Evolutionary conservation across 73 alveolate species (phyloP).

Genomic region (Tetrahymena borealis): DNA sequence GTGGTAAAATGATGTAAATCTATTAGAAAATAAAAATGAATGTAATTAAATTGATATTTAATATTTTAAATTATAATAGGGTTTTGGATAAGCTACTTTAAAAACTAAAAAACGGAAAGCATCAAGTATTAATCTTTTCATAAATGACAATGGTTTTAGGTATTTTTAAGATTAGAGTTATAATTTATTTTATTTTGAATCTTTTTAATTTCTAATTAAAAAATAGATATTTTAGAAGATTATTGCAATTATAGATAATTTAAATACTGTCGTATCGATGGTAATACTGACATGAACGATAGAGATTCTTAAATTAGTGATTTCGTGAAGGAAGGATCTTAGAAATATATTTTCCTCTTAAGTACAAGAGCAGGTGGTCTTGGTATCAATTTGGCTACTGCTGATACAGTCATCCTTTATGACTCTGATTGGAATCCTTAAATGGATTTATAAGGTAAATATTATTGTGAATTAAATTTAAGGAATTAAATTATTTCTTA

Average conservation of each 20-base stretch:
- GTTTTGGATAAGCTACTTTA: slow-evolving; percentile 80
- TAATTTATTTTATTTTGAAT: background rate
- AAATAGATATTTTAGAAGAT: slow-evolving; percentile 89
- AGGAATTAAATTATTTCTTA: background rate
- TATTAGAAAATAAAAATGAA: background rate
- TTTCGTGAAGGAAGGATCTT: slow-evolving; percentile 59
- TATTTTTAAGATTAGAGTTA: no score
- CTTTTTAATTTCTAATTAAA: background rate
- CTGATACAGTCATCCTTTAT: slow-evolving; percentile 96
- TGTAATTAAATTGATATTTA: background rate
- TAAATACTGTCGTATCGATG: slow-evolving; percentile 93
- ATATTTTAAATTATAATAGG: no score
- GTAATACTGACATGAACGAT: slow-evolving; percentile 62
- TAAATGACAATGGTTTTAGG: slow-evolving; percentile 86
- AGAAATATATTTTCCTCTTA: slow-evolving; percentile 83
- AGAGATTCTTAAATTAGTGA: slow-evolving; percentile 67
- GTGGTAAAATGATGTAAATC: slow-evolving; percentile 72
- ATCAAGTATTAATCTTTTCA: slow-evolving; percentile 82
- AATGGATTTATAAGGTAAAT: slow-evolving; percentile 79
- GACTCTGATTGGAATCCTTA: slow-evolving; percentile 99
- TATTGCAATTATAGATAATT: slow-evolving; percentile 93
- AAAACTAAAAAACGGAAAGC: slow-evolving; percentile 60
- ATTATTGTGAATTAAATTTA: background rate
- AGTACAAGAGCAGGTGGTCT: slow-evolving; percentile 98
- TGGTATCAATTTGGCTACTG: slow-evolving; percentile 96